phyloP scores from a whole-genome alignment of 2,329 filamentous ascomycete genomes.

The Periglandula ipomoeae region DNA sequence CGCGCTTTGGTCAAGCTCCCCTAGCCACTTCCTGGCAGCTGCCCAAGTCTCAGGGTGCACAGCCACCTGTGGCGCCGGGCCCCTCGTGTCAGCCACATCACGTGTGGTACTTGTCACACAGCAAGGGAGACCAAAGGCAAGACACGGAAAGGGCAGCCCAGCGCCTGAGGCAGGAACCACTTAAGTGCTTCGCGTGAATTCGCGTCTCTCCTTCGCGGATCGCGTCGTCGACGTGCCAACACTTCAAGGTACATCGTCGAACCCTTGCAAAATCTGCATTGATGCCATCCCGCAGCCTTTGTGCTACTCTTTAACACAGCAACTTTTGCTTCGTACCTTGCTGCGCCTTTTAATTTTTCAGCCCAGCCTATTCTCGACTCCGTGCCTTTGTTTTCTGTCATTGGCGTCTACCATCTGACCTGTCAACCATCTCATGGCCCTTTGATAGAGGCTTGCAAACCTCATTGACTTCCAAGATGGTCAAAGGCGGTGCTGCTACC shows the following conservation, averaged over 20 bases:
- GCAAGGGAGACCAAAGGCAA: background rate
- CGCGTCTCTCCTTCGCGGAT: constrained; percentile 24
- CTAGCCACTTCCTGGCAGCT: background rate
- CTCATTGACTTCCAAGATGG: constrained; percentile 31
- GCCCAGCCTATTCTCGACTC: background rate
- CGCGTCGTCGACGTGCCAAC: constrained; percentile 29
- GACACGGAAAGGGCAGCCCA: background rate
- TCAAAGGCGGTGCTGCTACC: constrained; percentile 29
- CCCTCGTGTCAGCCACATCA: constrained; percentile 16
- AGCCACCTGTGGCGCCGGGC: background rate
- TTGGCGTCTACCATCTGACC: background rate
- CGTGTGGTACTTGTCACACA: constrained; percentile 15
- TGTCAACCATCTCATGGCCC: background rate
- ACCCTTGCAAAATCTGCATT: constrained; percentile 11
- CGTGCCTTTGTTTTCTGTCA: background rate
- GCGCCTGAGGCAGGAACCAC: constrained; percentile 25
- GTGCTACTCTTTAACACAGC: background rate
- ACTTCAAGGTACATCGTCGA: constrained; percentile 17
- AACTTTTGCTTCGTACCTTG: background rate
- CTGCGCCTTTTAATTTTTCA: background rate
- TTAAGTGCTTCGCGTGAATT: constrained; percentile 29
- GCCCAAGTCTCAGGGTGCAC: background rate
- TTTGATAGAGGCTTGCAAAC: background rate
- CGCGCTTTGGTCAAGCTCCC: background rate
- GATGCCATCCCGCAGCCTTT: background rate